These are phyloP conservation scores for Acer negundo DNA, from an alignment of 345 rosid genomes.

Conservation along the genomic window DNA sequence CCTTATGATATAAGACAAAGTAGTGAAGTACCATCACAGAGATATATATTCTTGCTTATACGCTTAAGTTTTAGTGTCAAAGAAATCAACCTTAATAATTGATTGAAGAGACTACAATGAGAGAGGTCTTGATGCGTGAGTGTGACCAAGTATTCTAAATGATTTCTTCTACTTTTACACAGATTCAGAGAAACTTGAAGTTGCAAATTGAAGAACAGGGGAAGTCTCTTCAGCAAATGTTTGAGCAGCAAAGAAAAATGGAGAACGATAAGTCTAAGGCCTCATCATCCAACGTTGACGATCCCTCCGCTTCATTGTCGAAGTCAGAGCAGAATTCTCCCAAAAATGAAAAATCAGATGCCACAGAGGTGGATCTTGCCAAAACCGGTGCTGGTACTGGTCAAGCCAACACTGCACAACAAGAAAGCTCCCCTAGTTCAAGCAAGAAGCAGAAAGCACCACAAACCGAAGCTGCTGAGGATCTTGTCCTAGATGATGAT, in stretches of 20 bases:
- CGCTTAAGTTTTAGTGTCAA: neutral
- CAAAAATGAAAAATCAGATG: slow-evolving; percentile 10
- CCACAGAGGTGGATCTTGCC: slow-evolving; percentile 10
- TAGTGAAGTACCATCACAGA: neutral
- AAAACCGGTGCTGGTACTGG: neutral
- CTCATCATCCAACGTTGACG: slow-evolving; percentile 6
- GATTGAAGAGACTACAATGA: neutral
- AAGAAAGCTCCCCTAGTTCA: neutral
- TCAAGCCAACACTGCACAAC: neutral
- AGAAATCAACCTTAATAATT: neutral
- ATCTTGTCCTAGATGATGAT: slow-evolving; percentile 5
- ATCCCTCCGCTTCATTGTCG: slow-evolving; percentile 2
- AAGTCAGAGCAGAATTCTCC: slow-evolving; percentile 3
- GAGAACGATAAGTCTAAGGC: slow-evolving; percentile 29
- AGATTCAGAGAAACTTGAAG: slow-evolving; percentile 89
- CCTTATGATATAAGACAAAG: neutral
- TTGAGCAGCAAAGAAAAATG: slow-evolving; percentile 53
- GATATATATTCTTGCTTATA: neutral
- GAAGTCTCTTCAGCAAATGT: slow-evolving; percentile 58
- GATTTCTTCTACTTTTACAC: slow-evolving; percentile 17
- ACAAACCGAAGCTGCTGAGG: neutral
- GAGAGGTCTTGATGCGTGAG: neutral
- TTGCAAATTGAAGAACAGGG: slow-evolving; percentile 82
- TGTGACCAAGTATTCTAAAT: too few species aligned
- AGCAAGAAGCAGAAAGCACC: slow-evolving; percentile 24